phyloP scores from a whole-genome alignment of 331 rosid genomes.

The Cydonia oblonga region DNA sequence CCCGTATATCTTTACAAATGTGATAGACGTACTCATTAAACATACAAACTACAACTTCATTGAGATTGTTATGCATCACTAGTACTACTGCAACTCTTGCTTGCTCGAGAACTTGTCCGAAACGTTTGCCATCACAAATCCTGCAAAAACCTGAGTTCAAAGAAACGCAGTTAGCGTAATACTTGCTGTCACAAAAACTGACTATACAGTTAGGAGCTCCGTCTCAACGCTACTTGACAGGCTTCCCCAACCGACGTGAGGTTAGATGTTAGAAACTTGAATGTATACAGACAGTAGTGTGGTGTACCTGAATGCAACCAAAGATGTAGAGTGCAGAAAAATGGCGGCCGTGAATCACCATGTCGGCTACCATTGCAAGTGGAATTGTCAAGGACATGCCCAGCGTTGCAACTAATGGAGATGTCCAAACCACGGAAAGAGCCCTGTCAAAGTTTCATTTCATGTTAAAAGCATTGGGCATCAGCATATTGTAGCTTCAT shows the following conservation, averaged over 20 bases:
- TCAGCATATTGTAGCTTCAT: not conserved
- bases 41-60: not conserved
- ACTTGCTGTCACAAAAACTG: not conserved
- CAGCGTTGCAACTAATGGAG: slow-evolving; percentile 63
- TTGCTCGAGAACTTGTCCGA: slow-evolving; percentile 34
- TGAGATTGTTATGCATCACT: not conserved
- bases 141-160: slow-evolving; percentile 57
- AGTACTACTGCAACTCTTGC: slow-evolving; percentile 12
- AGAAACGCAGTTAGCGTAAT: not conserved
- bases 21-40: not conserved
- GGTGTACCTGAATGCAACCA: slow-evolving; percentile 59
- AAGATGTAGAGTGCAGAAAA: slow-evolving; percentile 44
- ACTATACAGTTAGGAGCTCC: not conserved
- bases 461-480: not conserved
- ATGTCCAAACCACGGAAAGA: slow-evolving; percentile 66
- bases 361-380: slow-evolving; percentile 71
- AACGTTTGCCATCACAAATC: slow-evolving; percentile 59
- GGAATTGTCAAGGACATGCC: slow-evolving; percentile 80
- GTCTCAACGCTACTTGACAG: not conserved
- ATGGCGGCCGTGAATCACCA: slow-evolving; percentile 50
- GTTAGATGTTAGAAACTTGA: not conserved
- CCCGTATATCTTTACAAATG: no score
- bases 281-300: not conserved
- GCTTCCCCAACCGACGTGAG: not conserved
- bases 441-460: slow-evolving; percentile 38